Base-by-base conservation (phyloP, 1,284 basidiomycete genomes). In the Naganishia sp. region DNA sequence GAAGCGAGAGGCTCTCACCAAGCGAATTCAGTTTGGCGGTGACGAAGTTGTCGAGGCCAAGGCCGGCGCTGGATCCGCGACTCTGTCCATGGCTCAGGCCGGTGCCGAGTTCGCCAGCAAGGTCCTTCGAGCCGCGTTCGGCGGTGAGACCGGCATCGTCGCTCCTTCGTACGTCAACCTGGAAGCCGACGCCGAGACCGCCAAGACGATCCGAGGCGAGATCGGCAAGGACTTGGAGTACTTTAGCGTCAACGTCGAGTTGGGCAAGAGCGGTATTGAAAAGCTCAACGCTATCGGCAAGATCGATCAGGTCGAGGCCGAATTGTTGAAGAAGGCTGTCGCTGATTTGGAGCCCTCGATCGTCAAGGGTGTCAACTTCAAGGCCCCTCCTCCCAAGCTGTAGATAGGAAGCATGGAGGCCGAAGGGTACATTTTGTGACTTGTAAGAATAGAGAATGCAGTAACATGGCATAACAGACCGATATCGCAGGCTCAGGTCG, bases 21-120 rank as follows among this genome's bases (percentile, higher is more conserved):
- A 94, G 72, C 88, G 93, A 72, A 95, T 98, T 78, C 95, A 98
- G 82, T 98, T 92, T 76, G 95, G 95, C 73, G 92, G 92, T 77
- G 92, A 94, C 77, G 90, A 94, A 83, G 91, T 93, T 73, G 92
- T 94, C 78, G 87, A 92, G 82, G 92, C 92, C 70, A 94, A 94
- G 83, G 91, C 90, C 75, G 91, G 92, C 72, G 85, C 89, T 49
- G 90, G 92, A 52, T 88, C 86, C 42, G 91, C 92, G 43, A 94
- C 91, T 25, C 86, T 94, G 70, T 91, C 89, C 39, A 94, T 94
- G 91, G 92, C 92, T n/a, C 92, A 92, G 76, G 90, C 90, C 67
- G 90, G 89, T 77, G 89, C 92, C 80, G 90, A 90, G 82, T 97
- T 95, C 81, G 84, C 93, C 69, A 84, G 90, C 76, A 82, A 86